phyloP scores from a whole-genome alignment of 163 green algal species.

The Scenedesmus sp. region DNA sequence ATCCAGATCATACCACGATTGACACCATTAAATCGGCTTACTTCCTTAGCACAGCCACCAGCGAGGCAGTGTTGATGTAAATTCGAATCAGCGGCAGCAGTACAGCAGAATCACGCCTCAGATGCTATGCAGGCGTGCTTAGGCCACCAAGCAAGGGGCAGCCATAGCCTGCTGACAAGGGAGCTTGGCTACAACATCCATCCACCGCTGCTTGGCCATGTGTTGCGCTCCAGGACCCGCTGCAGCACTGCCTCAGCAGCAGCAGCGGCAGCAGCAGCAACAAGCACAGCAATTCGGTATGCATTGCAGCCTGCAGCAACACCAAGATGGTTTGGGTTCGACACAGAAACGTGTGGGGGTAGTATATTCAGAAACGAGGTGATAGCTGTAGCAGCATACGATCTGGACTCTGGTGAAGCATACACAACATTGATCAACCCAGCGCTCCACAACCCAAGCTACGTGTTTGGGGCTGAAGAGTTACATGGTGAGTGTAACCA shows the following conservation, averaged over 20 bases:
- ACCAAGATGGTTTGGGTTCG: conserved; percentile 18
- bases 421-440: background rate
- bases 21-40: too few relatives aligned
- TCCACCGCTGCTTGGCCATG: background rate
- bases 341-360: background rate
- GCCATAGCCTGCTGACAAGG: background rate
- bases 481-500: background rate
- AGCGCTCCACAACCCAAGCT: background rate
- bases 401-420: conserved; percentile 3
- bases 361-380: background rate
- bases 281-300: background rate
- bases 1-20: too few relatives aligned
- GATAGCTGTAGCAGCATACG: background rate
- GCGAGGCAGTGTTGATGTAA: too few relatives aligned
- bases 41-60: too few relatives aligned
- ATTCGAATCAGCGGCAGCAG: background rate
- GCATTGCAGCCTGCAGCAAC: background rate
- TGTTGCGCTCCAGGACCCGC: background rate
- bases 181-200: too few relatives aligned
- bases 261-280: background rate
- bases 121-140: background rate
- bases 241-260: background rate
- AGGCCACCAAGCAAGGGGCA: background rate
- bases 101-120: background rate
- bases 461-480: background rate